A percentile compares a stretch with the other conserved stretches of the same genome.
phyloP scores from a whole-genome alignment of 2,329 filamentous ascomycete genomes.

The Podosphaera fusca region DNA sequence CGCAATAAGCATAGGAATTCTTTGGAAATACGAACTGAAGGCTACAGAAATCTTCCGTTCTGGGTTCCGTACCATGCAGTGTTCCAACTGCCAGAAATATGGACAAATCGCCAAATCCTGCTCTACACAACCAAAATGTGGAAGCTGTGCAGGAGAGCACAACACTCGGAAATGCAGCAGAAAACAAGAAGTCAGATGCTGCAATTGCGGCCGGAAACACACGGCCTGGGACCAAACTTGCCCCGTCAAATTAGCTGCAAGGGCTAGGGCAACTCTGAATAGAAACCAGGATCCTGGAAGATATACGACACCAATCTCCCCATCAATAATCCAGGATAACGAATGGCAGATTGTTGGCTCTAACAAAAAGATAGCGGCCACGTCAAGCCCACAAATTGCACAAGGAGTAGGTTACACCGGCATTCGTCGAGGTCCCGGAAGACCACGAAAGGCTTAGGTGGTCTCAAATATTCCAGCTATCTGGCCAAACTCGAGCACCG shows the following conservation, averaged over 20 bases:
- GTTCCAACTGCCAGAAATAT: too few relatives aligned
- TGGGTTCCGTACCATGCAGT: too few relatives aligned
- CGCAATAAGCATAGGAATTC: too few relatives aligned
- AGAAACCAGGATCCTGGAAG: not conserved
- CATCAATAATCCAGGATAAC: not conserved
- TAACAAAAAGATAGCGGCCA: not conserved
- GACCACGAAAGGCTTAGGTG: too few relatives aligned
- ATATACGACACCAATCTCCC: not conserved
- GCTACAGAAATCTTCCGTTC: too few relatives aligned
- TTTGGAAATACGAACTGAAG: too few relatives aligned
- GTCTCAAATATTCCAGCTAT: too few relatives aligned
- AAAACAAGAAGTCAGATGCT: not conserved
- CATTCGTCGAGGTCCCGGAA: too few relatives aligned
- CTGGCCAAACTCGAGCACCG: too few relatives aligned
- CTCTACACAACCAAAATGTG: not conserved
- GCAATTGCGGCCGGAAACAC: not conserved
- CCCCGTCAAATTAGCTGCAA: not conserved
- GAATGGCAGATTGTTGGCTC: not conserved
- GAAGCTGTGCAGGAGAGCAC: not conserved
- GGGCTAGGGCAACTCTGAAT: not conserved
- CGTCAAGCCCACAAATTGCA: not conserved
- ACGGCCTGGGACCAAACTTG: not conserved
- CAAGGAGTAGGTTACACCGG: not conserved
- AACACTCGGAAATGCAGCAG: not conserved
- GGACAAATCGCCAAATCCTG: not conserved